These are phyloP conservation scores for Podospora pseudopauciseta DNA, from an alignment of 495 filamentous ascomycete species.

Conservation along the genomic window DNA sequence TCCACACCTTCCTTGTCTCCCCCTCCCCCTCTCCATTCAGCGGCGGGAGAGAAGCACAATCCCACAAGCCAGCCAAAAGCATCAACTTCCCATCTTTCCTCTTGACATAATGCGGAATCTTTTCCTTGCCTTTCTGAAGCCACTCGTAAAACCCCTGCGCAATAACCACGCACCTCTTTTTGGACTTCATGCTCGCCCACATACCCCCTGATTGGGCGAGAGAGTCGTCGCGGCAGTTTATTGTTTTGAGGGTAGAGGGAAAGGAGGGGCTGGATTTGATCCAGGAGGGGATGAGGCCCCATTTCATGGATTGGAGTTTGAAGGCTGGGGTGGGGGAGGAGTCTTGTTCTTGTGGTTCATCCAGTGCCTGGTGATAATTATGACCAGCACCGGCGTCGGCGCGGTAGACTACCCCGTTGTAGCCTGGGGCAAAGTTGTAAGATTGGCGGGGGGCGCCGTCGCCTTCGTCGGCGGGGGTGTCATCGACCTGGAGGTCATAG, in stretches of 20 bases:
- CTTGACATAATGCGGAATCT: slow-evolving; percentile 76
- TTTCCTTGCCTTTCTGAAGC: slow-evolving; percentile 77
- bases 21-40: slow-evolving; percentile 49
- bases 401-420: slow-evolving; percentile 81
- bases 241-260: slow-evolving; percentile 72
- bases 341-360: slow-evolving; percentile 17
- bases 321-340: slow-evolving; percentile 45
- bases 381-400: slow-evolving; percentile 56
- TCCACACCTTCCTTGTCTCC: slow-evolving; percentile 46
- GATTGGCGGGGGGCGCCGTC: slow-evolving; percentile 61
- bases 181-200: slow-evolving; percentile 87
- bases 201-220: slow-evolving; percentile 70
- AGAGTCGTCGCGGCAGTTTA: slow-evolving; percentile 94
- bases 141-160: slow-evolving; percentile 97
- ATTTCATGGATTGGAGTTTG: slow-evolving; percentile 88
- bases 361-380: slow-evolving; percentile 19
- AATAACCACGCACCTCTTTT: slow-evolving; percentile 80
- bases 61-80: slow-evolving; percentile 90
- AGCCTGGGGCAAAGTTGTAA: slow-evolving; percentile 92
- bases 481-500: slow-evolving; percentile 66
- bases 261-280: slow-evolving; percentile 55
- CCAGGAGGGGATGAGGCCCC: slow-evolving; percentile 57
- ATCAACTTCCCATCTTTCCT: slow-evolving; percentile 79
- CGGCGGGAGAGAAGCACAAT: slow-evolving; percentile 75
- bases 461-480: slow-evolving; percentile 65